A percentile compares a stretch with the other conserved stretches of the same genome.
phyloP scores from a whole-genome alignment of 257 asterid genomes.

The Salvia hispanica region DNA sequence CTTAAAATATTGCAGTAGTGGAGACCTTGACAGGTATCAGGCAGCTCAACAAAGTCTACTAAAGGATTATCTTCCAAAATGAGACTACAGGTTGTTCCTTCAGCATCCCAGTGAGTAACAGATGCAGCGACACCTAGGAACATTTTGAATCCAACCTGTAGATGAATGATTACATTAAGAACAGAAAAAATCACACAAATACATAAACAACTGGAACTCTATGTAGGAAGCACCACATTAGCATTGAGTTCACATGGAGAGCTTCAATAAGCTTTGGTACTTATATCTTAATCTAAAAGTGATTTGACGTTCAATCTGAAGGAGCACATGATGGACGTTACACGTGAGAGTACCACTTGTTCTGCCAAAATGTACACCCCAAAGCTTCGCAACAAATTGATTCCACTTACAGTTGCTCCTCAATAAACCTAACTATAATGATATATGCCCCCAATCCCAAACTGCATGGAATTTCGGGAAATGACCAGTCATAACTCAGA shows the following conservation, averaged over 20 bases:
- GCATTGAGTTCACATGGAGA: neutral
- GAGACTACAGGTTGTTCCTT: slow-evolving; percentile 93
- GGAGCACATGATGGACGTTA: neutral
- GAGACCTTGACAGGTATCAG: slow-evolving; percentile 96
- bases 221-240: neutral
- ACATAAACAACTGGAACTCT: neutral
- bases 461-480: no score
- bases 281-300: neutral
- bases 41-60: slow-evolving; percentile 97
- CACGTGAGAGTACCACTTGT: no score
- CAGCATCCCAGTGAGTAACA: slow-evolving; percentile 82
- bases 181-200: neutral
- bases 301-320: neutral
- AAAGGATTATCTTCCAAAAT: slow-evolving; percentile 93
- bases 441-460: no score
- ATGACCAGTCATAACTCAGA: no score
- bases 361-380: neutral
- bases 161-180: slow-evolving; percentile 8
- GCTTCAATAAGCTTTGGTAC: neutral
- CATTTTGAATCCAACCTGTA: slow-evolving; percentile 93
- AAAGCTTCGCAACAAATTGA: neutral
- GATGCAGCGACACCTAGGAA: slow-evolving; percentile 85
- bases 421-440: no score
- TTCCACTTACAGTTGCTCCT: neutral
- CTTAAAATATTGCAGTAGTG: slow-evolving; percentile 88